Percentiles rank a stretch among this genome's conserved stretches.
These are phyloP conservation scores for Trifolium repens DNA, from an alignment of 306 rosid species.

Conservation along the genomic window DNA sequence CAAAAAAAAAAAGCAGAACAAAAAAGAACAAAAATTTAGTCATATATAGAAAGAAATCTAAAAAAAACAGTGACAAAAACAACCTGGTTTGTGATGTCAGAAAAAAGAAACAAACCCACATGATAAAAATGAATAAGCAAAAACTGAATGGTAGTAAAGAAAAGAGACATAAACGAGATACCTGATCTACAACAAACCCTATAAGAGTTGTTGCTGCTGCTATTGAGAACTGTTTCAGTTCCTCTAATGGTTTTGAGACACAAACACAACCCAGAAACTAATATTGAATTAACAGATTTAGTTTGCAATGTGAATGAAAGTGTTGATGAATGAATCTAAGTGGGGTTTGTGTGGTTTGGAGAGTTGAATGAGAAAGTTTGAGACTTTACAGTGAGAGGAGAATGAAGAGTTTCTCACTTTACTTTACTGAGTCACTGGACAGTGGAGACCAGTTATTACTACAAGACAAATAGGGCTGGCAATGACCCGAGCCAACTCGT, in stretches of 20 bases:
- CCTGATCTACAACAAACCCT: slow-evolving; percentile 39
- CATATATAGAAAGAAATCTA: slow-evolving; percentile 3
- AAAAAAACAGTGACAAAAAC: background rate
- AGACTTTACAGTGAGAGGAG: slow-evolving; percentile 6
- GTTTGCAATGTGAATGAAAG: slow-evolving; percentile 30
- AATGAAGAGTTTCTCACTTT: background rate
- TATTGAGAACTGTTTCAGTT: background rate
- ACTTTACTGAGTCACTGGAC: slow-evolving; percentile 35
- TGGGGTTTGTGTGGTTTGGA: background rate
- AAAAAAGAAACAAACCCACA: background rate
- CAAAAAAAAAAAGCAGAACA: background rate
- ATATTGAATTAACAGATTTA: background rate
- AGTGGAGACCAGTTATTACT: slow-evolving; percentile 26
- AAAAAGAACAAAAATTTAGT: background rate
- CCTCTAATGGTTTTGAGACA: slow-evolving; percentile 4
- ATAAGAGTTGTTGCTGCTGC: background rate
- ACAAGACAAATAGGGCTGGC: slow-evolving; percentile 30
- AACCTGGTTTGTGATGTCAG: background rate
- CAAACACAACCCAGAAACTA: background rate
- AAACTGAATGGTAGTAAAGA: background rate
- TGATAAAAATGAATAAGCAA: slow-evolving; percentile 13
- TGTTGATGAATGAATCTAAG: background rate
- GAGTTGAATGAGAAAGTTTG: background rate
- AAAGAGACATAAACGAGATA: background rate
- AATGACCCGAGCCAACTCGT: too few species aligned